A percentile compares a stretch with the other conserved stretches of the same genome.
These are phyloP conservation scores for Marchantia polymorpha DNA, from an alignment of 225 moss, liverwort and hornwort species.

Conservation along the genomic window DNA sequence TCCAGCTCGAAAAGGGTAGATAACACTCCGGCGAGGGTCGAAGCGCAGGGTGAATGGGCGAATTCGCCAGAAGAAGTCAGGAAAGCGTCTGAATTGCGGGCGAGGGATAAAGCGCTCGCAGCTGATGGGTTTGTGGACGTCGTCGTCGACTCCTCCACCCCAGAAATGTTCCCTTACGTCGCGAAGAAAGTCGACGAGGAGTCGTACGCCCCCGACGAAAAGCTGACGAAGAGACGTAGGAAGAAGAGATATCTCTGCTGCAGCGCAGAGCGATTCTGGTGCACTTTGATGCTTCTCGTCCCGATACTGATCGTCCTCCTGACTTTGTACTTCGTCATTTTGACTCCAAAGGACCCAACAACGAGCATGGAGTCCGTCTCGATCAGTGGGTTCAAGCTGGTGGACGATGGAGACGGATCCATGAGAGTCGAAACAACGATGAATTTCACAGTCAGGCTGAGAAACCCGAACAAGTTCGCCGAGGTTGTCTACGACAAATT, in stretches of 20 bases:
- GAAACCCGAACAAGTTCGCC: slow-evolving; percentile 16
- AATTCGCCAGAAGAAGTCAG: not conserved
- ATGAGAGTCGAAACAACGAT: not conserved
- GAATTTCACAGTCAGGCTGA: slow-evolving; percentile 17
- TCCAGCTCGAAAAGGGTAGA: slow-evolving; percentile 1
- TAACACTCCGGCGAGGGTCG: not conserved
- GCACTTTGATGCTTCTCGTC: not conserved
- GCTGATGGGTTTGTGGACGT: slow-evolving; percentile 4
- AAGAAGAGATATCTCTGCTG: not conserved
- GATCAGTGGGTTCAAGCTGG: not conserved
- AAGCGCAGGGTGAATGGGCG: not conserved
- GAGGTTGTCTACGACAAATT: slow-evolving; percentile 10
- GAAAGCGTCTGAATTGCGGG: not conserved
- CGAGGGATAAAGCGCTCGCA: not conserved
- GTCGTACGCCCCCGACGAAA: too few species aligned
- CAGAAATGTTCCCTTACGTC: not conserved
- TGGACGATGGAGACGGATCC: not conserved
- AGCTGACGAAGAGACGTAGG: not conserved
- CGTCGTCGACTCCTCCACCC: not conserved
- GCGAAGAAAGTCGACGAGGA: slow-evolving; percentile 11
- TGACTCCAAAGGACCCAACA: slow-evolving; percentile 15
- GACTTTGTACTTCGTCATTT: slow-evolving; percentile 1
- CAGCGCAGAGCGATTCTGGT: not conserved
- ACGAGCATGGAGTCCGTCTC: not conserved
- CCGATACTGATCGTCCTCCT: slow-evolving; percentile 2